These are phyloP conservation scores for Rutstroemia sydowiana DNA, from an alignment of 2,329 filamentous ascomycete genomes.

Conservation along the genomic window DNA sequence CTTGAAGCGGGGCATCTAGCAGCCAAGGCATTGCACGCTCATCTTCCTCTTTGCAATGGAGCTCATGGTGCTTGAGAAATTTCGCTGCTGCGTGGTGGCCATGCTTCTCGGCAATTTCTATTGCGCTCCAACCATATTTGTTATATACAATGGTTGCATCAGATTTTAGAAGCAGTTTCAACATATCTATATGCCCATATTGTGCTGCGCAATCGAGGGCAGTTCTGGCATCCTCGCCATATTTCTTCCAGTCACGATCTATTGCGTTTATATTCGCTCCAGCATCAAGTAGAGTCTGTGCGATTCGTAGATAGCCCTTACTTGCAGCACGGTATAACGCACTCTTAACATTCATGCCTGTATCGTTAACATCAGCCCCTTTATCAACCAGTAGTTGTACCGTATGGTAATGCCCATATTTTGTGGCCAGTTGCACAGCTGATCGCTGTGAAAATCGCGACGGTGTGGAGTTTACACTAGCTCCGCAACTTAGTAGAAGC, in stretches of 20 bases:
- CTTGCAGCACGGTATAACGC: background rate
- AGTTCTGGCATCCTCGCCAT: background rate
- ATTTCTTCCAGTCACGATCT: background rate
- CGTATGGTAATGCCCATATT: slow-evolving; percentile 25
- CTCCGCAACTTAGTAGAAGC: slow-evolving; percentile 16
- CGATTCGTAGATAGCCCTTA: background rate
- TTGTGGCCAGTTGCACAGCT: slow-evolving; percentile 20
- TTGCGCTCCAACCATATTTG: background rate
- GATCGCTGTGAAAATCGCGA: slow-evolving; percentile 3
- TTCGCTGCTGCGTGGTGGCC: background rate
- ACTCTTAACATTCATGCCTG: accelerated
- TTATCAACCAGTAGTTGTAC: slow-evolving; percentile 31
- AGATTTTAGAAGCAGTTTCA: background rate
- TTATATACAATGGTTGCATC: background rate
- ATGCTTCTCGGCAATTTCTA: background rate
- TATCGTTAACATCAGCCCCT: background rate
- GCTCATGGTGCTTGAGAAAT: background rate
- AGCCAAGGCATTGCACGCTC: too few relatives aligned
- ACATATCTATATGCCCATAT: background rate
- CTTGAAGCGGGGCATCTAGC: too few relatives aligned
- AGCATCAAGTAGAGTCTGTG: background rate
- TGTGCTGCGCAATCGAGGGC: background rate
- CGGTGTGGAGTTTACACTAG: slow-evolving; percentile 10
- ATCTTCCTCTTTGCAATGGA: too few relatives aligned
- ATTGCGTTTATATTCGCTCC: background rate